phyloP scores from a whole-genome alignment of 2,329 filamentous ascomycete genomes.

The Aspergillus sp. region DNA sequence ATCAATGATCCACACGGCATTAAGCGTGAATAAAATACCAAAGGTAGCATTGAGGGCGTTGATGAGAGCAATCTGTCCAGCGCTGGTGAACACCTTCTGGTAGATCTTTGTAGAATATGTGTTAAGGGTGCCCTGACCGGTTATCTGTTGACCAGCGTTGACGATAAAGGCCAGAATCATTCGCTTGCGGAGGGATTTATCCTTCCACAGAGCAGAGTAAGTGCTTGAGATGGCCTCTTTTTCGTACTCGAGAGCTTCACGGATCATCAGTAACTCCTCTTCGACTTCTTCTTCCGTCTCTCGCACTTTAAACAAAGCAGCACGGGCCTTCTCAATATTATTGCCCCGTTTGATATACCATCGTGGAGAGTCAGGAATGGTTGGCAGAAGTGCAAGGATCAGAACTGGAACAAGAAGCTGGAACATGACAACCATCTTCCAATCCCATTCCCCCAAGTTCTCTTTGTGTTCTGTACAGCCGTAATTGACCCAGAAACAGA shows the following conservation, averaged over 20 bases:
- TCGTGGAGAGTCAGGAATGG: constrained; percentile 63
- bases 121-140: constrained; percentile 69
- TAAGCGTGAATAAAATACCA: constrained; percentile 68
- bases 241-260: constrained; percentile 66
- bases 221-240: constrained; percentile 61
- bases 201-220: constrained; percentile 66
- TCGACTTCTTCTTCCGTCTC: constrained; percentile 63
- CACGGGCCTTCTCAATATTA: constrained; percentile 57
- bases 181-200: constrained; percentile 63
- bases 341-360: constrained; percentile 60
- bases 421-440: constrained; percentile 69
- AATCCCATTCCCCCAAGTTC: constrained; percentile 65
- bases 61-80: constrained; percentile 62
- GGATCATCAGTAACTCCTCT: constrained; percentile 60
- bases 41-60: constrained; percentile 71
- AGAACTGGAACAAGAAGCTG: constrained; percentile 63
- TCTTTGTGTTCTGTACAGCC: constrained; percentile 53
- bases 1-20: constrained; percentile 69
- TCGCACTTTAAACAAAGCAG: constrained; percentile 56
- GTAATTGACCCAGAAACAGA: constrained; percentile 64
- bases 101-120: constrained; percentile 70
- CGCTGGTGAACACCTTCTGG: constrained; percentile 61
- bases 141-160: constrained; percentile 68
- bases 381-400: constrained; percentile 59
- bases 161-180: constrained; percentile 61